These are phyloP conservation scores for Sporothrix brasiliensis DNA, from an alignment of 2,329 filamentous ascomycete species.

Conservation along the genomic window DNA sequence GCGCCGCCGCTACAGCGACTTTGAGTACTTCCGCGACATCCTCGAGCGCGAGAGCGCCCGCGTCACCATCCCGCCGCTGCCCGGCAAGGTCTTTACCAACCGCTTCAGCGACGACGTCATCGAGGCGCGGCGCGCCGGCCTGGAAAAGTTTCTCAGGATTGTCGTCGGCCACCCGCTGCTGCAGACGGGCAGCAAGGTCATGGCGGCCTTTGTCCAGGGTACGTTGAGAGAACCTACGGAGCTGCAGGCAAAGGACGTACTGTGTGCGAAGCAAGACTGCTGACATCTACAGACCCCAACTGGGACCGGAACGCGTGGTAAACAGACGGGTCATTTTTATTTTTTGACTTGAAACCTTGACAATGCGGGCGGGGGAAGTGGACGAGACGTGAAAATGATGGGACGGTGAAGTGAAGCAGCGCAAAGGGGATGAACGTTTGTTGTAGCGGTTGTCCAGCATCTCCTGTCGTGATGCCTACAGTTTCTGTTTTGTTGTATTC, in stretches of 20 bases:
- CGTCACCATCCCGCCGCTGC: slow-evolving; percentile 92
- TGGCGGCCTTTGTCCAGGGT: slow-evolving; percentile 97
- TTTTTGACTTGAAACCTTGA: neutral
- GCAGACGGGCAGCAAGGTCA: slow-evolving; percentile 95
- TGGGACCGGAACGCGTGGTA: slow-evolving; percentile 93
- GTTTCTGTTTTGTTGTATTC: neutral
- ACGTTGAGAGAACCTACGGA: neutral
- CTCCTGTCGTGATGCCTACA: neutral
- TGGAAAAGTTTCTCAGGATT: slow-evolving; percentile 96
- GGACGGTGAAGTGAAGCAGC: neutral
- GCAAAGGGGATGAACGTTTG: neutral
- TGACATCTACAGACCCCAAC: slow-evolving; percentile 64
- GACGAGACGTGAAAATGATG: neutral
- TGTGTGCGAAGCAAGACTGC: neutral
- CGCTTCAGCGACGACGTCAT: slow-evolving; percentile 98
- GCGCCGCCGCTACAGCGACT: slow-evolving; percentile 93
- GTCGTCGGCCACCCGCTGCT: slow-evolving; percentile 94
- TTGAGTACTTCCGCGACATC: slow-evolving; percentile 98
- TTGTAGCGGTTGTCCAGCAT: neutral
- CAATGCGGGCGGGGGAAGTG: too few relatives aligned
- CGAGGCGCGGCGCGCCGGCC: slow-evolving; percentile 84
- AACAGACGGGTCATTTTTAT: slow-evolving; percentile 37
- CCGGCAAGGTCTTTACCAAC: slow-evolving; percentile 97
- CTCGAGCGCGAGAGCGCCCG: slow-evolving; percentile 92
- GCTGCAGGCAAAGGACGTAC: too few relatives aligned